Percentiles rank a stretch among this genome's conserved stretches.
Evolutionary conservation across 2,329 filamentous ascomycete genomes (phyloP).

Genomic region (Sporothrix mexicana): DNA sequence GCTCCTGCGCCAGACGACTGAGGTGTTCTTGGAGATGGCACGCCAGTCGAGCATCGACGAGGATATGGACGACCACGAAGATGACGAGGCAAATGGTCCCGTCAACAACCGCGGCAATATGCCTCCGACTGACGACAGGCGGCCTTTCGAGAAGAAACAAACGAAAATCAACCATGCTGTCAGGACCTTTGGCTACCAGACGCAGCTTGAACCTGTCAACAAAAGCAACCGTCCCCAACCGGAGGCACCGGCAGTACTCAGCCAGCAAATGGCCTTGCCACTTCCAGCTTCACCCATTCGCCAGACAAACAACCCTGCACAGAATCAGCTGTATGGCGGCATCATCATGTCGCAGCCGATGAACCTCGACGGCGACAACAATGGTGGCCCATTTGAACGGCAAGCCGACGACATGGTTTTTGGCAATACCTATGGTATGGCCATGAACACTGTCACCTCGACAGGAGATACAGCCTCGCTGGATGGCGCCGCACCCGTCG

Average conservation of each 20-base stretch:
- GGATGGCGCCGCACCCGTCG: not conserved
- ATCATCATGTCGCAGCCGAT: slow-evolving; percentile 41
- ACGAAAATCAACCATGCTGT: slow-evolving; percentile 27
- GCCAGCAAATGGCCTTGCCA: not conserved
- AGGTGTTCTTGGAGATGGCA: slow-evolving; percentile 63
- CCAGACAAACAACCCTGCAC: not conserved
- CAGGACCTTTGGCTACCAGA: slow-evolving; percentile 30
- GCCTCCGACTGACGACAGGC: no score
- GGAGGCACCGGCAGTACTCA: not conserved
- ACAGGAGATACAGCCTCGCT: not conserved
- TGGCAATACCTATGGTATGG: slow-evolving; percentile 8
- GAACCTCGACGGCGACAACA: not conserved
- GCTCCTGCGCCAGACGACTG: slow-evolving; percentile 62
- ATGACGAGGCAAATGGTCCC: slow-evolving; percentile 11
- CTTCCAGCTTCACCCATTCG: not conserved
- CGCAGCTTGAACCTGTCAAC: not conserved
- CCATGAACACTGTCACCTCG: slow-evolving; percentile 1
- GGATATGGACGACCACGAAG: slow-evolving; percentile 35
- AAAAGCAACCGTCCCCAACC: not conserved
- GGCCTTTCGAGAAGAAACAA: slow-evolving; percentile 25
- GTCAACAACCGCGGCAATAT: no score
- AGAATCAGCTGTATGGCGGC: slow-evolving; percentile 41
- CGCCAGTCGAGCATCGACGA: slow-evolving; percentile 54
- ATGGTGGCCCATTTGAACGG: not conserved
- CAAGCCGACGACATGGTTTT: slow-evolving; percentile 25